Base-by-base conservation (phyloP, 2,329 filamentous ascomycete genomes). In the Onygenales sp. region DNA sequence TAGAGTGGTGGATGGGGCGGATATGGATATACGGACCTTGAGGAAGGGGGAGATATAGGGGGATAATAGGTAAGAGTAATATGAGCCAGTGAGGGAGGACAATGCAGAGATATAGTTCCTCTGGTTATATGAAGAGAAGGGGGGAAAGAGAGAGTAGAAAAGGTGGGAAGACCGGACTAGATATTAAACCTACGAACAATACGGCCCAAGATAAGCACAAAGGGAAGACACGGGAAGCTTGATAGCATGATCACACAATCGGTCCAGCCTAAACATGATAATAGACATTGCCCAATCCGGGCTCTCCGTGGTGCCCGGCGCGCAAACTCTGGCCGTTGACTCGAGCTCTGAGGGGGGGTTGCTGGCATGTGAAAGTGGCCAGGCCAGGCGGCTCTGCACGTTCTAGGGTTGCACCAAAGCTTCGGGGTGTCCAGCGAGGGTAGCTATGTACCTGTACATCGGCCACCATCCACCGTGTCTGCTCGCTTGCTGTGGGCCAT, bases 321-420 rank as follows among this genome's bases (percentile, higher is more conserved):
- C 9, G n/a, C 14, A 21, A 49, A 36, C 36, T 31, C 34, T 49
- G 10, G 3, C 21, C 21, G 21, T 27, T 27, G 21, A 27, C 21
- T 27, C 10, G 14, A 33, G 34, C 46, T 31, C 46, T 49, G 13
- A 49, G 27, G 17, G 34, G 31, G 31, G 6, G 14, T 40, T 21
- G 33, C 17, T 27, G 31, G 46, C 46, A 49, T 49, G 46, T 49
- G 46, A 49, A 49, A 49, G 46, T 49, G 33, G 34, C 46, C 46
- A 39, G 33, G 33, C 46, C 36, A 39, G 36, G 6, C 3, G 9
- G 9, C 36, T 39, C 9, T 39, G 9, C 9, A n/a, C 13, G 36
- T 39, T 39, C 36, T 39, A 39, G 36, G 36, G 9, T 39, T 9
- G 36, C 36, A 6, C 9, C 34, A 27, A 21, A 6, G 45, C 13